phyloP scores from a whole-genome alignment of 2,329 filamentous ascomycete species.

The Escovopsis weberi region DNA sequence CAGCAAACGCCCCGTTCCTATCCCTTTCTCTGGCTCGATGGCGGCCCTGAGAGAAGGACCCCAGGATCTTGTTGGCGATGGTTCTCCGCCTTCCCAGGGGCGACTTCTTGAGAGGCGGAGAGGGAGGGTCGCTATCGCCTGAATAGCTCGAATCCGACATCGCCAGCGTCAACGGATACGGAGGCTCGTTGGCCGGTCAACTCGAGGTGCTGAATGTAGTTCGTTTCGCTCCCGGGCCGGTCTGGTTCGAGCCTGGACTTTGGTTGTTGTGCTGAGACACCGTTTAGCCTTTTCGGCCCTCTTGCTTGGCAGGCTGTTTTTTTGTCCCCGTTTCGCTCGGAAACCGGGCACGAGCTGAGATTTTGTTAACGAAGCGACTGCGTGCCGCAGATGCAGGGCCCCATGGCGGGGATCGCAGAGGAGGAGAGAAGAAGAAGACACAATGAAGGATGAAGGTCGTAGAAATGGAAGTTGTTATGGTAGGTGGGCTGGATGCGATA shows the following conservation, averaged over 20 bases:
- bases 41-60: constrained; percentile 19
- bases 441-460: neutral
- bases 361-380: neutral
- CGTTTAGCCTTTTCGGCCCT: neutral
- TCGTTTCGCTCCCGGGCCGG: too few species aligned
- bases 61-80: constrained; percentile 25
- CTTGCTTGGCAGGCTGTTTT: neutral
- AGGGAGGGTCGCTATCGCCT: constrained; percentile 3
- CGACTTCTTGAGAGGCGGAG: constrained; percentile 1
- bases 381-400: constrained; percentile 3
- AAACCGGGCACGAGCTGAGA: too few species aligned
- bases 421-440: neutral
- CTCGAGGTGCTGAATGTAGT: neutral
- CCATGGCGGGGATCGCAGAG: neutral
- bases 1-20: constrained; percentile 2
- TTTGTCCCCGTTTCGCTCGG: too few species aligned
- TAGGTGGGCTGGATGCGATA: neutral
- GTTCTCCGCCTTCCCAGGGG: constrained; percentile 23
- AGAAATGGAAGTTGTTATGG: neutral
- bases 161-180: neutral
- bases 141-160: neutral
- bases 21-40: constrained; percentile 7
- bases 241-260: neutral
- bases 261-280: neutral
- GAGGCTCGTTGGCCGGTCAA: neutral